These are phyloP conservation scores for Aspergillus taichungensis DNA, from an alignment of 495 filamentous ascomycete species.

Conservation along the genomic window DNA sequence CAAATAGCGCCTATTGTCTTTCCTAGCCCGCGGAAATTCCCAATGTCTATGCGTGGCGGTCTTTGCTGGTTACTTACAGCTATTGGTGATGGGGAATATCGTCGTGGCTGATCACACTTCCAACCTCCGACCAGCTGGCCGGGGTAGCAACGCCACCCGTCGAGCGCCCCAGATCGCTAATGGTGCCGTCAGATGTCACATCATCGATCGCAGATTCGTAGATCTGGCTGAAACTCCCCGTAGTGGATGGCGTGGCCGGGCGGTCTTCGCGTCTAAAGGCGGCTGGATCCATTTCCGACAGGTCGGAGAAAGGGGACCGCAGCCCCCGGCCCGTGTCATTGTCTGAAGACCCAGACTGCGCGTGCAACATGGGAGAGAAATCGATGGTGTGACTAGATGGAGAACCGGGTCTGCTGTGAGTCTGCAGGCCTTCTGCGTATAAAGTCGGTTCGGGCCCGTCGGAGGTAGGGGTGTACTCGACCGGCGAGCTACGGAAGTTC, in stretches of 20 bases:
- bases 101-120: slow-evolving; percentile 57
- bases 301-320: slow-evolving; percentile 18
- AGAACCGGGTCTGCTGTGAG: slow-evolving; percentile 10
- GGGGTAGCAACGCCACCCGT: slow-evolving; percentile 52
- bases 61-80: not conserved
- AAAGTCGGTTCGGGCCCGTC: slow-evolving; percentile 22
- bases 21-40: too few relatives aligned
- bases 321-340: slow-evolving; percentile 23
- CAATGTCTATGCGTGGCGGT: too few relatives aligned
- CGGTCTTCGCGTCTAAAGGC: slow-evolving; percentile 13
- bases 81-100: slow-evolving; percentile 28
- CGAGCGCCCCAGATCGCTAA: slow-evolving; percentile 53
- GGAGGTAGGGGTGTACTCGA: slow-evolving; percentile 42
- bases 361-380: slow-evolving; percentile 21
- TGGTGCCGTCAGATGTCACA: slow-evolving; percentile 43
- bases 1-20: too few relatives aligned
- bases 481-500: slow-evolving; percentile 30
- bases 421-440: slow-evolving; percentile 4
- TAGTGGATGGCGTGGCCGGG: slow-evolving; percentile 28
- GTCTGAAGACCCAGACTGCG: slow-evolving; percentile 24
- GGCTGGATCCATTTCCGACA: slow-evolving; percentile 12
- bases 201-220: slow-evolving; percentile 15
- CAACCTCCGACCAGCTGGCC: slow-evolving; percentile 70
- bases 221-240: slow-evolving; percentile 31
- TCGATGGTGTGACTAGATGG: slow-evolving; percentile 27